phyloP scores from a whole-genome alignment of 768 basidiomycete genomes.

The Mycena floridula region DNA sequence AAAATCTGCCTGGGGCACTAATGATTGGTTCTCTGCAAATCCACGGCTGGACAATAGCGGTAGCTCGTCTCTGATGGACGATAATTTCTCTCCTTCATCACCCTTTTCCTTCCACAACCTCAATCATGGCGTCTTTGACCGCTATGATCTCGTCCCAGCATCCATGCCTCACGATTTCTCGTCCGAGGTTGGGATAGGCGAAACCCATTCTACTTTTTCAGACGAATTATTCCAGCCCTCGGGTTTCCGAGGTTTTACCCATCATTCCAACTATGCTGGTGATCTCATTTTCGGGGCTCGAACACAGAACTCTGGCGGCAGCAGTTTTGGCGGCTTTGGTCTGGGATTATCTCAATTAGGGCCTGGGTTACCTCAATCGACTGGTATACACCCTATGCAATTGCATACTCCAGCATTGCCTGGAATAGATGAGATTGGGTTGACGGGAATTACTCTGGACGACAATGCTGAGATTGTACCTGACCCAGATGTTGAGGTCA shows the following conservation, averaged over 20 bases:
- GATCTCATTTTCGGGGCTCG: slow-evolving; percentile 80
- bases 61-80: slow-evolving; percentile 33
- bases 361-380: slow-evolving; percentile 28
- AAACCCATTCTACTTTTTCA: slow-evolving; percentile 66
- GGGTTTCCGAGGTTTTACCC: slow-evolving; percentile 66
- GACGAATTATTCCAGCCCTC: slow-evolving; percentile 50
- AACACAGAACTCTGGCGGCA: slow-evolving; percentile 49
- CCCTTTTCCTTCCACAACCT: slow-evolving; percentile 53
- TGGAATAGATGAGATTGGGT: slow-evolving; percentile 70
- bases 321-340: slow-evolving; percentile 29
- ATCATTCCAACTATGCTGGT: slow-evolving; percentile 79
- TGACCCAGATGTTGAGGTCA: slow-evolving; percentile 4
- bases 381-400: slow-evolving; percentile 53
- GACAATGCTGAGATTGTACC: slow-evolving; percentile 33
- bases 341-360: slow-evolving; percentile 49
- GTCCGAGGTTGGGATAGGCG: slow-evolving; percentile 61
- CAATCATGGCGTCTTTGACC: slow-evolving; percentile 70
- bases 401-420: slow-evolving; percentile 53
- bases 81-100: slow-evolving; percentile 45
- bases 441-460: slow-evolving; percentile 65
- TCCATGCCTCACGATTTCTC: slow-evolving; percentile 44
- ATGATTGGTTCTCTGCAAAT: slow-evolving; percentile 81
- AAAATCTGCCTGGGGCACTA: slow-evolving; percentile 78
- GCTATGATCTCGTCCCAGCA: slow-evolving; percentile 73
- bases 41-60: slow-evolving; percentile 63